Evolutionary conservation across 1,284 basidiomycete genomes (phyloP), one percentile per base, ranked within the genome.

Genomic region (Ustilago trichophora): DNA sequence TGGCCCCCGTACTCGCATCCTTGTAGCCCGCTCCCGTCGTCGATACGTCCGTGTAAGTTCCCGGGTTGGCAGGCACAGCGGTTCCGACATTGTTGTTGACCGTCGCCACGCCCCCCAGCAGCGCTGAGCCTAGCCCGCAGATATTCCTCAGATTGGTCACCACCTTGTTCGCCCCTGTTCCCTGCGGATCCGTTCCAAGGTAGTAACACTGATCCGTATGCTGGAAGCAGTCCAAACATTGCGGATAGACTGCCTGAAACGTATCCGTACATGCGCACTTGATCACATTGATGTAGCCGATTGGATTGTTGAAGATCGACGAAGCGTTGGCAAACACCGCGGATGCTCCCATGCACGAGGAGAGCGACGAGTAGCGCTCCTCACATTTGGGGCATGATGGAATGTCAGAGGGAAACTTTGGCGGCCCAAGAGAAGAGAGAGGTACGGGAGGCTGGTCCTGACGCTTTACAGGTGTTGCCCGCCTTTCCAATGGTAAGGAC

Each of bases 231-330:
- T 89, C 88, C 22, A 87, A 86, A 69, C 88, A 90, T 83, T 89
- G 87, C 26, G 88, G 88, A 75, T 86, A 89, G 12, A 83, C 85
- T 34, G 87, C 83, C 75, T 87, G 85, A 82, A 89, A 88, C 0
- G 87, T 88, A 64, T 88, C 87, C 7, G 85, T 84, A 73, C 89
- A 90, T 3, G 88, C 85, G 78, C 88, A 89, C 77, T 87, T 85
- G 76, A 89, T 88, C 29, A 88, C 84, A 21, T 66, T 54, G 48
- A 77, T 68, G 55, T 73, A 77, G 22, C 49, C 63, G 10, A 68
- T 46, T 2, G 75, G 73, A 22, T 64, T 51, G 52, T 75, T 71
- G 55, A 77, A 75, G 59, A 77, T 73, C 13, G 37, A 50, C 1
- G 73, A 60, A 2, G 67, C 64, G 40, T 77, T 75, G 29, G 55